Conservation (phyloP, 306 rosid species). For the Oxytropis ochrocephala region DNA sequence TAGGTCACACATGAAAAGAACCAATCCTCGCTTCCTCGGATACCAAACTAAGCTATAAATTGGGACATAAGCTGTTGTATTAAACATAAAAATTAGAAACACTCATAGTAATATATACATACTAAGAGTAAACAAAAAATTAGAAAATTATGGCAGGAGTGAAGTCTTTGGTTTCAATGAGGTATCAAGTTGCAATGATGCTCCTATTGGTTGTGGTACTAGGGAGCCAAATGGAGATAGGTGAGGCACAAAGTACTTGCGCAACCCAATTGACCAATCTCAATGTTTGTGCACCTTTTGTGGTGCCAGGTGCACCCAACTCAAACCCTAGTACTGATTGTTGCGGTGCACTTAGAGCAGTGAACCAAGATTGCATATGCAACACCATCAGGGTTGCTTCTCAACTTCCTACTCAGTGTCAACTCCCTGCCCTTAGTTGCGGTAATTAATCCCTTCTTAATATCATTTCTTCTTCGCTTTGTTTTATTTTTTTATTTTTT, state of each 20-base stretch:
- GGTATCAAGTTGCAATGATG: slow-evolving; percentile 21
- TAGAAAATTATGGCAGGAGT: slow-evolving; percentile 16
- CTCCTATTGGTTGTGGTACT: slow-evolving; percentile 25
- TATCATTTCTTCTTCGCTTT: not conserved
- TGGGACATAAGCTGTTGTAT: not conserved
- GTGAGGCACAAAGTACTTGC: slow-evolving; percentile 41
- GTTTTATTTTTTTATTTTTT: not conserved
- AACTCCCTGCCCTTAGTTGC: slow-evolving; percentile 47
- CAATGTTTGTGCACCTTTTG: slow-evolving; percentile 48
- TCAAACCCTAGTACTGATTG: slow-evolving; percentile 40
- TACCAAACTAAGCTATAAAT: slow-evolving; percentile 11
- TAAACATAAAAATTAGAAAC: not conserved
- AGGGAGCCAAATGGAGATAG: slow-evolving; percentile 14
- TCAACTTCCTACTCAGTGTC: slow-evolving; percentile 51
- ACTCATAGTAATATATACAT: no score
- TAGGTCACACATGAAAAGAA: not conserved
- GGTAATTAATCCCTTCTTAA: slow-evolving; percentile 18
- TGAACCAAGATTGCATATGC: slow-evolving; percentile 55
- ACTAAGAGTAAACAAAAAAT: no score
- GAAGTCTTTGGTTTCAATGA: slow-evolving; percentile 6
- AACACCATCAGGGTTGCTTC: slow-evolving; percentile 53
- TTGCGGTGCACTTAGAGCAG: slow-evolving; percentile 42
- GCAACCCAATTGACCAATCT: slow-evolving; percentile 35
- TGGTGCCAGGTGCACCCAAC: slow-evolving; percentile 49
- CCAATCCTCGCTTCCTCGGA: not conserved